Percentiles rank a stretch among this genome's conserved stretches.
These are phyloP conservation scores for Zygosaccharomyces lentus DNA, from an alignment of 805 yeast genomes.

Conservation along the genomic window DNA sequence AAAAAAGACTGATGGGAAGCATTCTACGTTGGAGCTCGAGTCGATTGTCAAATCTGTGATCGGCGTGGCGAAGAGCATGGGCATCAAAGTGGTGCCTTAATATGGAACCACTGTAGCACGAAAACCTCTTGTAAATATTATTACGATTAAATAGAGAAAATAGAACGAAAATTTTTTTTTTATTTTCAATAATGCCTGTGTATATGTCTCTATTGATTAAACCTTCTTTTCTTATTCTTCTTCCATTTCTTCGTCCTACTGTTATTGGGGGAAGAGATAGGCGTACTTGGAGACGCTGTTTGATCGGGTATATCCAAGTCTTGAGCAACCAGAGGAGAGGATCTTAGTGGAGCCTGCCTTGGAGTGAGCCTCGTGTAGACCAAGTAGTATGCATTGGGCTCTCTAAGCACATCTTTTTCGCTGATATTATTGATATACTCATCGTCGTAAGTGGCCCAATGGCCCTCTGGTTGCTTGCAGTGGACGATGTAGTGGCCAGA, in stretches of 20 bases:
- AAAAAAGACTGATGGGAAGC: constrained; percentile 81
- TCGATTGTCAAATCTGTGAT: constrained; percentile 77
- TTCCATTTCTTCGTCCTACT: constrained; percentile 23
- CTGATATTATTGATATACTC: constrained; percentile 74
- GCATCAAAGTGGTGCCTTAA: constrained; percentile 74
- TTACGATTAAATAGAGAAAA: constrained; percentile 2
- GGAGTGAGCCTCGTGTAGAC: constrained; percentile 75
- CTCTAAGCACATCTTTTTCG: constrained; percentile 70
- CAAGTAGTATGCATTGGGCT: constrained; percentile 86
- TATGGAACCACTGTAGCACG: constrained; percentile 3
- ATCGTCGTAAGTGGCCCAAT: constrained; percentile 94
- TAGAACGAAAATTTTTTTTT: too few relatives aligned
- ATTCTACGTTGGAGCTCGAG: constrained; percentile 63
- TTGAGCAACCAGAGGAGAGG: constrained; percentile 10
- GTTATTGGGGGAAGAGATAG: constrained; percentile 16
- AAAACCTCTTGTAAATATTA: constrained; percentile 3
- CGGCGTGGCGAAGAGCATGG: constrained; percentile 86
- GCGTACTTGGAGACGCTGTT: constrained; percentile 10
- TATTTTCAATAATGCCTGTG: background rate
- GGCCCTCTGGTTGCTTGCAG: constrained; percentile 85
- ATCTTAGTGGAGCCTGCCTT: constrained; percentile 34
- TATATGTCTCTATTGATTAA: constrained; percentile 17
- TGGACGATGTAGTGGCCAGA: constrained; percentile 92
- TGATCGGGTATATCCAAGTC: constrained; percentile 19
- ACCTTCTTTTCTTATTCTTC: constrained; percentile 30